Conservation (phyloP, 2,329 filamentous ascomycete species). For the Penicillium occitanis region DNA sequence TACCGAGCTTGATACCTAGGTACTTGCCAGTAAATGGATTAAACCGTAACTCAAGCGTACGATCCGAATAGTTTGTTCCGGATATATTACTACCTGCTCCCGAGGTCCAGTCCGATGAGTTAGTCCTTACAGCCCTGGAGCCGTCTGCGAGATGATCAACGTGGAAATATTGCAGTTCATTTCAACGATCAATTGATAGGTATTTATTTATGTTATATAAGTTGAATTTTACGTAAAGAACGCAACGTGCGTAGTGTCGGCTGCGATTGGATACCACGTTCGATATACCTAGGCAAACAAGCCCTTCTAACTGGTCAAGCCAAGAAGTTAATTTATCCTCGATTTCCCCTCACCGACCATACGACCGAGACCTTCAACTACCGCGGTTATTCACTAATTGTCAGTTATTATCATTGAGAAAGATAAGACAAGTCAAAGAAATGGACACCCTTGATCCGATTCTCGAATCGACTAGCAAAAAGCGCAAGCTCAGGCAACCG, state of each 20-base stretch:
- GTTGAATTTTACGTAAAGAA: neutral
- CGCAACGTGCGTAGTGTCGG: neutral
- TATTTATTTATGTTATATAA: neutral
- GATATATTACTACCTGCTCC: too few relatives aligned
- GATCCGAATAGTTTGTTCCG: neutral
- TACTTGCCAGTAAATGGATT: neutral
- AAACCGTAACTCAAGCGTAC: neutral
- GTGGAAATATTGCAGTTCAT: neutral
- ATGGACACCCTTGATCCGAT: neutral
- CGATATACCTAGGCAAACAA: neutral
- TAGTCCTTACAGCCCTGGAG: neutral
- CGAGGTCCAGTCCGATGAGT: neutral
- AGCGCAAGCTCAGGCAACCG: slow-evolving; percentile 5
- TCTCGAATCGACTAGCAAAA: neutral
- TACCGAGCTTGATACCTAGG: neutral
- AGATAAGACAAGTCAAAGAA: neutral
- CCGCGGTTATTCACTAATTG: neutral
- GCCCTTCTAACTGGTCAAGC: neutral
- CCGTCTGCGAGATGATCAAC: neutral
- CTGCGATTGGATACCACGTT: neutral
- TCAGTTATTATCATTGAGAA: neutral
- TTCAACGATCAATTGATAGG: neutral
- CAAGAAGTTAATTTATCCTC: neutral
- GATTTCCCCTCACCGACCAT: neutral
- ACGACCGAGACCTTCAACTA: neutral